These are phyloP conservation scores for Crithidia brevicula DNA, from an alignment of 208 protist genomes.

Conservation along the genomic window DNA sequence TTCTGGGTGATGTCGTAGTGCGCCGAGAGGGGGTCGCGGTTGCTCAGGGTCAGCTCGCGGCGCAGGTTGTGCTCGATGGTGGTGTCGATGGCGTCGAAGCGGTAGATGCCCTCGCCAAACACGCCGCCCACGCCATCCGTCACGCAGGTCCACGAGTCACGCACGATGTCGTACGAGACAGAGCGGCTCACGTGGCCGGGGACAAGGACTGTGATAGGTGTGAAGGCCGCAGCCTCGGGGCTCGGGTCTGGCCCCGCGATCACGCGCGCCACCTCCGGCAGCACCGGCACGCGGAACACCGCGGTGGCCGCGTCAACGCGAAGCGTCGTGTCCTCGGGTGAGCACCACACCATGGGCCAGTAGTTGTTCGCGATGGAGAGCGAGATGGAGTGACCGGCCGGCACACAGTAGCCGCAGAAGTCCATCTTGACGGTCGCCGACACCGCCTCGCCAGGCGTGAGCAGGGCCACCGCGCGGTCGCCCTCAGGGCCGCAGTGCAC, in stretches of 20 bases:
- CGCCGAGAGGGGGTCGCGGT: slow-evolving; percentile 66
- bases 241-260: slow-evolving; percentile 34
- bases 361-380: slow-evolving; percentile 70
- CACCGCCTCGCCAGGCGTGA: slow-evolving; percentile 29
- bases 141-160: slow-evolving; percentile 59
- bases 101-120: slow-evolving; percentile 68
- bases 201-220: slow-evolving; percentile 41
- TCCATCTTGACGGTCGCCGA: slow-evolving; percentile 48
- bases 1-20: slow-evolving; percentile 53
- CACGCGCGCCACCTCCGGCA: slow-evolving; percentile 16
- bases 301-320: slow-evolving; percentile 36
- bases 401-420: slow-evolving; percentile 67
- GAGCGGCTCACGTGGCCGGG: slow-evolving; percentile 46
- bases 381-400: slow-evolving; percentile 43
- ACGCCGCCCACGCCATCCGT: slow-evolving; percentile 60
- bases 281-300: slow-evolving; percentile 31
- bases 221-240: slow-evolving; percentile 49
- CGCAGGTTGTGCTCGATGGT: slow-evolving; percentile 68
- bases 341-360: slow-evolving; percentile 73
- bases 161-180: slow-evolving; percentile 53
- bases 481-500: slow-evolving; percentile 40
- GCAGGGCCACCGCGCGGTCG: slow-evolving; percentile 34
- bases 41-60: slow-evolving; percentile 60
- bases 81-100: slow-evolving; percentile 68
- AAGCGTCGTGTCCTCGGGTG: slow-evolving; percentile 57